Conservation (phyloP, 1,284 basidiomycete species). For the Hortiboletus rubellus region DNA sequence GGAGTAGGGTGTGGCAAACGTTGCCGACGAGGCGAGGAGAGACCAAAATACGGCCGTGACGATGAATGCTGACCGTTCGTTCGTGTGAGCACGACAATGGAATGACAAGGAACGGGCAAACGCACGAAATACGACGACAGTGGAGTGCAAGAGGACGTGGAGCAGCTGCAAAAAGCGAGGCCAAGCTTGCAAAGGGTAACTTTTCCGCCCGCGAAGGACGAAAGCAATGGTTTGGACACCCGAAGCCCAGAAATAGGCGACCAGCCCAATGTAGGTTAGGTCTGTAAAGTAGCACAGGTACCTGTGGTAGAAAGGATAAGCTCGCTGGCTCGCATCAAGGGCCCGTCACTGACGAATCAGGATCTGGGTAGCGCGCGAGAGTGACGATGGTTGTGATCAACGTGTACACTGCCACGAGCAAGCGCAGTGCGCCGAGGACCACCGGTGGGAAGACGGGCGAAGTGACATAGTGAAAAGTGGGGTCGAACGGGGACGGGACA, state of each 20-base stretch:
- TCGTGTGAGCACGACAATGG: not conserved
- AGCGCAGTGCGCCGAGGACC: slow-evolving; percentile 48
- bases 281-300: slow-evolving; percentile 65
- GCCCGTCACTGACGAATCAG: slow-evolving; percentile 26
- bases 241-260: slow-evolving; percentile 61
- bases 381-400: slow-evolving; percentile 47
- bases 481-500: slow-evolving; percentile 50
- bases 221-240: slow-evolving; percentile 55
- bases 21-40: slow-evolving; percentile 46
- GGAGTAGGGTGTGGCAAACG: slow-evolving; percentile 41
- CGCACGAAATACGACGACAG: slow-evolving; percentile 62
- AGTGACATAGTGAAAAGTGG: slow-evolving; percentile 52
- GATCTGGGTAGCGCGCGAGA: slow-evolving; percentile 42
- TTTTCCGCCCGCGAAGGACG: slow-evolving; percentile 31
- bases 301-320: slow-evolving; percentile 35
- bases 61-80: slow-evolving; percentile 47
- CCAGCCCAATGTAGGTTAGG: slow-evolving; percentile 61
- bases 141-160: slow-evolving; percentile 55
- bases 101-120: slow-evolving; percentile 10
- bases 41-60: slow-evolving; percentile 71
- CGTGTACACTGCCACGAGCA: slow-evolving; percentile 54
- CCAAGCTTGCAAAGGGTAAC: slow-evolving; percentile 63
- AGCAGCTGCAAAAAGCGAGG: slow-evolving; percentile 54
- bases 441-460: slow-evolving; percentile 54
- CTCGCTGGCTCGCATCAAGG: not conserved